A percentile compares a stretch with the other conserved stretches of the same genome.
These are phyloP conservation scores for Phaseolus coccineus DNA, from an alignment of 331 rosid genomes.

Conservation along the genomic window DNA sequence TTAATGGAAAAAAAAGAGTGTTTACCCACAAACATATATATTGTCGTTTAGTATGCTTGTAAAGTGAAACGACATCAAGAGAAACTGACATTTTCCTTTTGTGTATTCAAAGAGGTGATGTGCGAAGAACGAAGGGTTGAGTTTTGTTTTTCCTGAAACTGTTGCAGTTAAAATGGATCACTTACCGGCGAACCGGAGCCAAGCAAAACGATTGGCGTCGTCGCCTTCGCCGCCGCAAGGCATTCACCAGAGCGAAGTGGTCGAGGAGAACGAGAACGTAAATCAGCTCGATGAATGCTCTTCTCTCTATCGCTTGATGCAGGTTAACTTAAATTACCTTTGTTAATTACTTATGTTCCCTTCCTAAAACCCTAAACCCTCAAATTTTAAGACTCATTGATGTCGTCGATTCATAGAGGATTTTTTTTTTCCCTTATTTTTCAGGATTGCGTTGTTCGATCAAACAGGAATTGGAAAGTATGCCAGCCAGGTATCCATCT, in stretches of 20 bases:
- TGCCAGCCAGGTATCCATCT: conserved; percentile 65
- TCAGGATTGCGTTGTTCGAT: conserved; percentile 73
- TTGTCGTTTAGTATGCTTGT: too few relatives aligned
- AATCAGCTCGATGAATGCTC: conserved; percentile 79
- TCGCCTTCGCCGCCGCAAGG: conserved; percentile 36
- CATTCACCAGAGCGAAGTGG: conserved; percentile 60
- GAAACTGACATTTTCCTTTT: too few relatives aligned
- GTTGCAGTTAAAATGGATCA: conserved; percentile 40
- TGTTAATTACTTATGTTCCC: conserved; percentile 38
- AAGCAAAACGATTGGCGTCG: neutral
- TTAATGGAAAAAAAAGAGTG: too few relatives aligned
- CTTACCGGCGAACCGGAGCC: conserved; percentile 8
- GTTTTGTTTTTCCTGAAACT: neutral
- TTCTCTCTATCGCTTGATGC: conserved; percentile 66
- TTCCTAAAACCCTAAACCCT: conserved; percentile 59
- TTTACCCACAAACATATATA: too few relatives aligned
- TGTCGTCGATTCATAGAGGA: neutral
- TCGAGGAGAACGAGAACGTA: conserved; percentile 78
- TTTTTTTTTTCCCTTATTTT: neutral
- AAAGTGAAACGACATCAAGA: too few relatives aligned
- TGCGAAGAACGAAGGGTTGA: neutral
- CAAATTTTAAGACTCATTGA: neutral
- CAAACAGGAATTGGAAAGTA: conserved; percentile 77
- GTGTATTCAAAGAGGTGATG: too few relatives aligned
- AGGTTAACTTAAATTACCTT: conserved; percentile 52